phyloP scores from a whole-genome alignment of 805 yeast species.

The Candida montana region DNA sequence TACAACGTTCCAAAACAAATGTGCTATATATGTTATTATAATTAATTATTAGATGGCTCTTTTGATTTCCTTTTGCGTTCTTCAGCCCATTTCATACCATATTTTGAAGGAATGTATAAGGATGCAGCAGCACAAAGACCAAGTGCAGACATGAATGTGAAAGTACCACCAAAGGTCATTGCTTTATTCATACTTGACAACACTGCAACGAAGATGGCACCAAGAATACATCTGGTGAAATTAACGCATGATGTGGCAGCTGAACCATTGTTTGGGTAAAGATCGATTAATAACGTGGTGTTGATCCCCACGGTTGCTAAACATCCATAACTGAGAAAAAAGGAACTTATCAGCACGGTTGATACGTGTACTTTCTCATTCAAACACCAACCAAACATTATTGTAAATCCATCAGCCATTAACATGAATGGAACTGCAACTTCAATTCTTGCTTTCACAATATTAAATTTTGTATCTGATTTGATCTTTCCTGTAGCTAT shows the following conservation, averaged over 20 bases:
- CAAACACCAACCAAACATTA: conserved; percentile 74
- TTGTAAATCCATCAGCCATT: conserved; percentile 34
- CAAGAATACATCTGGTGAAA: conserved; percentile 63
- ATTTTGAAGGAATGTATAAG: conserved; percentile 26
- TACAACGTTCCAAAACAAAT: not conserved
- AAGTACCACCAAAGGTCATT: conserved; percentile 71
- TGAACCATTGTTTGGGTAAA: conserved; percentile 65
- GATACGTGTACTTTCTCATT: conserved; percentile 35
- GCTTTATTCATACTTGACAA: conserved; percentile 51
- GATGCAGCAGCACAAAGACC: conserved; percentile 25
- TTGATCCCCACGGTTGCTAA: conserved; percentile 53
- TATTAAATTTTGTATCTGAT: conserved; percentile 38
- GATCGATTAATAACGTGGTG: conserved; percentile 68
- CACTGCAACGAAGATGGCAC: conserved; percentile 67
- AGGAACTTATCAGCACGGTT: conserved; percentile 48
- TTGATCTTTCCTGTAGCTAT: conserved; percentile 19
- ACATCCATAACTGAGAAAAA: conserved; percentile 52
- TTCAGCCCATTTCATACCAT: conserved; percentile 27
- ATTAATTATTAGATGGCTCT: not conserved
- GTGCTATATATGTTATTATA: not conserved
- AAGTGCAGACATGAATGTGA: conserved; percentile 61
- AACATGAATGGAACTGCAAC: conserved; percentile 39
- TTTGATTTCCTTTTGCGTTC: conserved; percentile 16
- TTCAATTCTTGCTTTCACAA: conserved; percentile 50
- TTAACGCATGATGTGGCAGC: conserved; percentile 73